These are phyloP conservation scores for Prosopis cineraria DNA, from an alignment of 306 rosid species.

Conservation along the genomic window DNA sequence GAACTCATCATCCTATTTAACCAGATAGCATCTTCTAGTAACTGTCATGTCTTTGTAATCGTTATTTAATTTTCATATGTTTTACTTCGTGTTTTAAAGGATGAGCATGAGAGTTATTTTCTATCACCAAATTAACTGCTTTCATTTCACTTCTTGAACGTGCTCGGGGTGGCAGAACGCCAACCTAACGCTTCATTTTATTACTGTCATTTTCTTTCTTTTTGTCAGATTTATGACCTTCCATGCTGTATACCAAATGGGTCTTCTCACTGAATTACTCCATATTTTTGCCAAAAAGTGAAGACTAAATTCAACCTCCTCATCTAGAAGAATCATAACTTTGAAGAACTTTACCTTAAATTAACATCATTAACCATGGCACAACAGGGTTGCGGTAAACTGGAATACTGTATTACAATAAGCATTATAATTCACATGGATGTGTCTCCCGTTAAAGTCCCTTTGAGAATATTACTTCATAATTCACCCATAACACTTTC, in stretches of 20 bases:
- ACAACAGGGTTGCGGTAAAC: background rate
- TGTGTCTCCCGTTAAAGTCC: background rate
- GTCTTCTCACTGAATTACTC: background rate
- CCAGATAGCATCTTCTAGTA: background rate
- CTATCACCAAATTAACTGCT: no score
- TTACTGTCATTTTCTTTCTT: no score
- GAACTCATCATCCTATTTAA: constrained; percentile 1
- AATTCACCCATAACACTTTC: constrained; percentile 16
- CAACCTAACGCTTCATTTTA: background rate
- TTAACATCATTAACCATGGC: background rate
- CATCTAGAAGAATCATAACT: background rate
- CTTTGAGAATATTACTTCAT: constrained; percentile 8
- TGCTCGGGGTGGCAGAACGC: no score
- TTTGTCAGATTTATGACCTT: background rate
- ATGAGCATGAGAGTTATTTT: no score
- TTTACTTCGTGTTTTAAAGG: no score
- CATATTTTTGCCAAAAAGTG: background rate
- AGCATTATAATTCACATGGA: constrained; percentile 3
- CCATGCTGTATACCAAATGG: background rate
- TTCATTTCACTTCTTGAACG: no score
- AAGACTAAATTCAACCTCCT: constrained; percentile 16
- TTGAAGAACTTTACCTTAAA: background rate
- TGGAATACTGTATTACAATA: constrained; percentile 9
- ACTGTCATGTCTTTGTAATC: no score
- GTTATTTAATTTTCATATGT: no score